A percentile compares a stretch with the other conserved stretches of the same genome.
These are phyloP conservation scores for Tympanopsis confertula DNA, from an alignment of 2,329 filamentous ascomycete genomes.

Conservation along the genomic window DNA sequence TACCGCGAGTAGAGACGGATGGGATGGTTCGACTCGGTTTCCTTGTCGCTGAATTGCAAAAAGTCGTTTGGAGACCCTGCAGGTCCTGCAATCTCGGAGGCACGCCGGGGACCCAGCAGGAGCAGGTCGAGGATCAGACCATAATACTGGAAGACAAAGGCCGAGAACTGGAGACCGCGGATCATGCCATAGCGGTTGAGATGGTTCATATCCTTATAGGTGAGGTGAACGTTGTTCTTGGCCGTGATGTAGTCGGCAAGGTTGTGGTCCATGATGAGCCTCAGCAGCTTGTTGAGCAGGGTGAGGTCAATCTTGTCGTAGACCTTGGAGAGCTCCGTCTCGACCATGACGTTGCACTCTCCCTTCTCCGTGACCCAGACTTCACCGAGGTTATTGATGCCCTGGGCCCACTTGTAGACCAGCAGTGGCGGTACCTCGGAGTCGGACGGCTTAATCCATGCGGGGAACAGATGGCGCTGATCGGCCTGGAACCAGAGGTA, in stretches of 20 bases:
- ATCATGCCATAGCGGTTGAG: slow-evolving; percentile 99
- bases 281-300: slow-evolving; percentile 79
- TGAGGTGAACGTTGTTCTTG: slow-evolving; percentile 98
- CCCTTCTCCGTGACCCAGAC: slow-evolving; percentile 91
- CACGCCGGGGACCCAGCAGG: slow-evolving; percentile 81
- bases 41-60: slow-evolving; percentile 85
- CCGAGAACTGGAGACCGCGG: slow-evolving; percentile 91
- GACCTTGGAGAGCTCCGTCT: slow-evolving; percentile 96
- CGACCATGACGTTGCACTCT: slow-evolving; percentile 97
- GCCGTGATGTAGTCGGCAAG: slow-evolving; percentile 97
- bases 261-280: slow-evolving; percentile 98
- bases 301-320: slow-evolving; percentile 99
- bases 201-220: slow-evolving; percentile 99
- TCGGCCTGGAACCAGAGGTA: slow-evolving; percentile 99
- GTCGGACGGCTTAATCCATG: slow-evolving; percentile 98
- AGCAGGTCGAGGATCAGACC: slow-evolving; percentile 89
- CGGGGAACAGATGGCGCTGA: slow-evolving; percentile 89
- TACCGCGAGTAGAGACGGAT: slow-evolving; percentile 95
- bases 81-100: slow-evolving; percentile 93
- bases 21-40: slow-evolving; percentile 84
- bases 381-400: slow-evolving; percentile 92
- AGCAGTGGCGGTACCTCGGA: slow-evolving; percentile 91
- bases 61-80: slow-evolving; percentile 94
- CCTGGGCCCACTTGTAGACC: slow-evolving; percentile 98
- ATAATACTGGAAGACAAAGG: slow-evolving; percentile 98